Base-by-base conservation (phyloP, 176 grass and related monocot species). In the Phoenix roebelenii region DNA sequence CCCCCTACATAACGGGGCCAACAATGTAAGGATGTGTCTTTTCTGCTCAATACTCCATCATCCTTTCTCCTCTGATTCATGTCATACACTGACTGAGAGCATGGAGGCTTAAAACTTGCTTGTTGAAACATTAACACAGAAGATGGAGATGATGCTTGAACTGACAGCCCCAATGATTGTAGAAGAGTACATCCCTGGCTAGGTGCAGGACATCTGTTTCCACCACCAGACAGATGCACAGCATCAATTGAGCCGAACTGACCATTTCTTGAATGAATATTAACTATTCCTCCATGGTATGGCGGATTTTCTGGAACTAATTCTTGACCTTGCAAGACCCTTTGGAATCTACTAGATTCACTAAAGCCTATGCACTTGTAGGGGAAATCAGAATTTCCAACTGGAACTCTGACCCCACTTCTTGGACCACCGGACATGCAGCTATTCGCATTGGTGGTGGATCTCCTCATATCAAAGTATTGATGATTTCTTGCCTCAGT, bases 271-370 rank as follows among this genome's bases (percentile, higher is more conserved):
- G 23, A 19, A 72, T 15, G 55, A 61, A 54, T 66, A 75, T 89
- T 74, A 58, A 25, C 55, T 76, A 56, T 66, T 71, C 48, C 64
- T 70, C 77, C 77, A 64, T 24, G 54, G 55, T 77, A 79, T 76
- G 79, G 72, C 59, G 74, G 75, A 69, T 26, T n/a, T 66, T 54
- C 29, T 53, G 64, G 28, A 24, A 77, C 76, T 22, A 98, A 66
- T 98, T 98, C 93, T 98, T 98, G 93, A 98, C 93, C 93, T 98
- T 98, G 93, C 93, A 98, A 98, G 93, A 92, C 93, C 87, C 88
- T 97, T 71, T 83, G 93, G 81, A 92, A 91, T 79, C 93, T 74
- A 26, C 72, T 25, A 79, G 86, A 95, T 74, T 95, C 90, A 60
- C 77, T 76, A 74, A 95, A 95, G 83, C 83, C 86, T 64, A 80